phyloP scores from a whole-genome alignment of 441 rosid genomes.

The Brassica balearica region DNA sequence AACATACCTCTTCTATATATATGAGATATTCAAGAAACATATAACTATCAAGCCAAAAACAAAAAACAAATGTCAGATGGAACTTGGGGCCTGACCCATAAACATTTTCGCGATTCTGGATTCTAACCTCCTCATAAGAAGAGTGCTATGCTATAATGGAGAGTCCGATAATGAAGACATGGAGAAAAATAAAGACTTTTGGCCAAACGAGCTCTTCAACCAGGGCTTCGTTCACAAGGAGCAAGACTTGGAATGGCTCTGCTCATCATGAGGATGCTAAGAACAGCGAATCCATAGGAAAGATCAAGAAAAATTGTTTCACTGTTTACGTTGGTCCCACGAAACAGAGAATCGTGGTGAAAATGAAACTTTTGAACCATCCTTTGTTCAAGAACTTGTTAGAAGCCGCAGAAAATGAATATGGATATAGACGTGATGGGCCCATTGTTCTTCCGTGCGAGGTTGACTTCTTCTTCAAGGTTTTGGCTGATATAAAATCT shows the following conservation, averaged over 20 bases:
- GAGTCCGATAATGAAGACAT: slow-evolving; percentile 36
- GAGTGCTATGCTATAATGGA: slow-evolving; percentile 40
- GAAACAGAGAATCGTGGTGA: slow-evolving; percentile 53
- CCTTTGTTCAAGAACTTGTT: slow-evolving; percentile 64
- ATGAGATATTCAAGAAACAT: slow-evolving; percentile 1
- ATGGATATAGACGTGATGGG: slow-evolving; percentile 55
- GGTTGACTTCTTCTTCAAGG: slow-evolving; percentile 60
- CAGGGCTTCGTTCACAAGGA: slow-evolving; percentile 31
- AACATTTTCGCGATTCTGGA: slow-evolving; percentile 14
- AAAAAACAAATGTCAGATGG: slow-evolving; percentile 6
- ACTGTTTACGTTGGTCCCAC: slow-evolving; percentile 65
- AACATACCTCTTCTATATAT: slow-evolving; percentile 17
- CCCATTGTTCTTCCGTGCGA: slow-evolving; percentile 67
- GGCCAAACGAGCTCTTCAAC: slow-evolving; percentile 28
- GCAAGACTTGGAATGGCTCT: slow-evolving; percentile 51
- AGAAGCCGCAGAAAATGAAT: slow-evolving; percentile 62
- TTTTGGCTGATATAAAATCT: slow-evolving; percentile 56
- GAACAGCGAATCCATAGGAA: neutral
- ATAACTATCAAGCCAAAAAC: neutral
- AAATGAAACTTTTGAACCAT: slow-evolving; percentile 53
- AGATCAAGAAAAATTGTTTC: slow-evolving; percentile 46
- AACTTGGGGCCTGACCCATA: slow-evolving; percentile 12
- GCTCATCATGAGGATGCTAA: slow-evolving; percentile 7
- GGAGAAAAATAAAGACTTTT: slow-evolving; percentile 52
- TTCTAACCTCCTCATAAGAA: slow-evolving; percentile 33